Evolutionary conservation across 306 rosid species (phyloP).

Genomic region (Prosopis cineraria): DNA sequence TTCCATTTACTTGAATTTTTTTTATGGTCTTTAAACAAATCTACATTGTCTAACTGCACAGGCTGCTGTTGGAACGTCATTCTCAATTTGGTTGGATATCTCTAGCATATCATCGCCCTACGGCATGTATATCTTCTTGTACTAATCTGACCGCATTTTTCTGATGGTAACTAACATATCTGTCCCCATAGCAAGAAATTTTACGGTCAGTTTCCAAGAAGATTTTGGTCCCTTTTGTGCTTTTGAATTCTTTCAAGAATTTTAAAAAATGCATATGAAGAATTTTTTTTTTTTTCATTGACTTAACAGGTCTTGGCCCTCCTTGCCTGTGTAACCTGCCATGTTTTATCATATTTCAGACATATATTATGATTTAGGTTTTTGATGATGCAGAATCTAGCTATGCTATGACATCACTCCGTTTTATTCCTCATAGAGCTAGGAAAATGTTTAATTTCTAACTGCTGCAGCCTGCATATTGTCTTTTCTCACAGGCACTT

Average conservation of each 20-base stretch:
- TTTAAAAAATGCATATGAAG: not conserved
- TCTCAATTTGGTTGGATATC: slow-evolving; percentile 82
- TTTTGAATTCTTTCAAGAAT: slow-evolving; percentile 26
- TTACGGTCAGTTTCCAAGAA: slow-evolving; percentile 36
- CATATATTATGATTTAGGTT: slow-evolving; percentile 7
- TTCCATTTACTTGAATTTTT: slow-evolving; percentile 1
- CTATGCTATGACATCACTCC: not conserved
- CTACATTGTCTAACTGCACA: slow-evolving; percentile 45
- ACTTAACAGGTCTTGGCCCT: slow-evolving; percentile 13
- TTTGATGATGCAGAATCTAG: not conserved
- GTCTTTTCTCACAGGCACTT: not conserved
- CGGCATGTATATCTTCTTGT: slow-evolving; percentile 98
- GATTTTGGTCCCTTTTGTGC: slow-evolving; percentile 29
- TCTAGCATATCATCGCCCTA: slow-evolving; percentile 85
- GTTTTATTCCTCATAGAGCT: not conserved
- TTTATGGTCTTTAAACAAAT: slow-evolving; percentile 15
- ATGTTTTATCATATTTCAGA: not conserved
- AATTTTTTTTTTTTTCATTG: not conserved
- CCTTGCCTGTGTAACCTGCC: not conserved
- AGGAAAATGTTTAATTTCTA: not conserved
- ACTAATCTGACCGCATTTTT: slow-evolving; percentile 77
- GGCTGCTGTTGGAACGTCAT: slow-evolving; percentile 83
- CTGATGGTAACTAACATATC: slow-evolving; percentile 91
- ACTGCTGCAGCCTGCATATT: not conserved
- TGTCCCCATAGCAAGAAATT: slow-evolving; percentile 48